Conservation (phyloP, 2,329 filamentous ascomycete genomes). For the Clonostachys rosea region DNA sequence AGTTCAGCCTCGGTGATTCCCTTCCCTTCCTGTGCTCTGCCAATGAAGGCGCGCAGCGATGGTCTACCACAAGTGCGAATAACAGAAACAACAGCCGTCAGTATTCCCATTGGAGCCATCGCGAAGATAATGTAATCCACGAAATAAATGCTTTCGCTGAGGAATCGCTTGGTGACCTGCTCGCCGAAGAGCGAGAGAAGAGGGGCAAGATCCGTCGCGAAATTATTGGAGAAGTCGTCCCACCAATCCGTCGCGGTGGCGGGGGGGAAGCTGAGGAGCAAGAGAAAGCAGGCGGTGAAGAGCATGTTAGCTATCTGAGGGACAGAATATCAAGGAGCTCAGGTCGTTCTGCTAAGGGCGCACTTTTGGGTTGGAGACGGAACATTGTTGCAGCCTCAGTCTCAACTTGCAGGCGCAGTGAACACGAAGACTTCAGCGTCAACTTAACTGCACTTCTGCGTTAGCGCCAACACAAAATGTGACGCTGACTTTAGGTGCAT, state of each 20-base stretch:
- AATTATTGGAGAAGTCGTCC: conserved; percentile 23
- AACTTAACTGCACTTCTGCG: too few relatives aligned
- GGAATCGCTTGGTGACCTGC: conserved; percentile 28
- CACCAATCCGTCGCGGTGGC: neutral
- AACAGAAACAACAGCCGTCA: conserved; percentile 25
- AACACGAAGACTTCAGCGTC: too few relatives aligned
- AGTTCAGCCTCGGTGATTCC: conserved; percentile 28
- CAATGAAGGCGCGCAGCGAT: conserved; percentile 28
- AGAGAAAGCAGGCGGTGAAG: too few relatives aligned
- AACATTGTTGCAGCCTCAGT: too few relatives aligned
- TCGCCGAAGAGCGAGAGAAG: conserved; percentile 30
- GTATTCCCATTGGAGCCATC: conserved; percentile 28
- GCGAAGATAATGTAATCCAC: conserved; percentile 25
- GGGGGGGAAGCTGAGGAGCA: too few relatives aligned
- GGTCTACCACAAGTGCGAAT: conserved; percentile 22
- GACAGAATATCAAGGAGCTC: too few relatives aligned
- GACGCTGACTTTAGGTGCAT: too few relatives aligned
- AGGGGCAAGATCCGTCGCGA: conserved; percentile 23
- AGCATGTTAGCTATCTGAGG: too few relatives aligned
- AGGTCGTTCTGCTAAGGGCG: too few relatives aligned
- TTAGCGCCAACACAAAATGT: too few relatives aligned
- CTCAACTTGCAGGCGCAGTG: too few relatives aligned
- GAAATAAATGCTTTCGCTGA: conserved; percentile 22
- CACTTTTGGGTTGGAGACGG: too few relatives aligned
- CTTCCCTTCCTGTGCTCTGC: conserved; percentile 25